phyloP scores from a whole-genome alignment of 352 stramenopile genomes.

The Phytophthora hibernalis region DNA sequence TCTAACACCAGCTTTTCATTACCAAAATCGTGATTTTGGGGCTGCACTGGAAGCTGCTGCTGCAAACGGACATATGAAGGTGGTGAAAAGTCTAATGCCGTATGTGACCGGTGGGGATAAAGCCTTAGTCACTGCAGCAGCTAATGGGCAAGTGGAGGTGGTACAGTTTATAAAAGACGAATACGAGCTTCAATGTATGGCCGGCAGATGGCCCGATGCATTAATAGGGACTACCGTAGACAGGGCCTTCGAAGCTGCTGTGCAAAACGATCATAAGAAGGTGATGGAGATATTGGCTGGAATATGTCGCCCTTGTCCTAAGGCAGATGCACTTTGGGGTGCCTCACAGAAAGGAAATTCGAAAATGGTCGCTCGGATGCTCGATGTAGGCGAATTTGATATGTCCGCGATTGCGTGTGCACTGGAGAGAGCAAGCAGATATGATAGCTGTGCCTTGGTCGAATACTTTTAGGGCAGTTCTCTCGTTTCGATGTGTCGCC shows the following conservation, averaged over 20 bases:
- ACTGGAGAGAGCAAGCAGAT: not conserved
- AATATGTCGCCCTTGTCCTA: not conserved
- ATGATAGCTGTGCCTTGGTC: not conserved
- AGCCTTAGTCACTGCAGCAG: not conserved
- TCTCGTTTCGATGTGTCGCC: not conserved
- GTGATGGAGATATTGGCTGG: not conserved
- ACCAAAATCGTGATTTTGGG: not conserved
- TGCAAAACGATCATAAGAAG: not conserved
- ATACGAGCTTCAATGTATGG: too few relatives aligned
- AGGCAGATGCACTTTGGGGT: not conserved
- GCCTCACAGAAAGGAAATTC: not conserved
- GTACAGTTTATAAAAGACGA: not conserved
- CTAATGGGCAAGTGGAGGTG: not conserved
- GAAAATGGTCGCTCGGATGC: not conserved
- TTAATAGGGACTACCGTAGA: not conserved
- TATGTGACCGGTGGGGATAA: not conserved
- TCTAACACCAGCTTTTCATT: not conserved
- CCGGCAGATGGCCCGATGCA: too few relatives aligned
- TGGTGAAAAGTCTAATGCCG: not conserved
- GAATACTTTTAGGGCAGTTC: not conserved
- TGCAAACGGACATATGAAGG: not conserved
- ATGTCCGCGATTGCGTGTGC: not conserved
- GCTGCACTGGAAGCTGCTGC: not conserved
- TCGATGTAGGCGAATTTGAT: too few relatives aligned
- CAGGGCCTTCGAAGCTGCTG: not conserved